Percentiles rank a stretch among this genome's conserved stretches.
Evolutionary conservation across 345 rosid genomes (phyloP).

Genomic region (Salix koriyanagi): DNA sequence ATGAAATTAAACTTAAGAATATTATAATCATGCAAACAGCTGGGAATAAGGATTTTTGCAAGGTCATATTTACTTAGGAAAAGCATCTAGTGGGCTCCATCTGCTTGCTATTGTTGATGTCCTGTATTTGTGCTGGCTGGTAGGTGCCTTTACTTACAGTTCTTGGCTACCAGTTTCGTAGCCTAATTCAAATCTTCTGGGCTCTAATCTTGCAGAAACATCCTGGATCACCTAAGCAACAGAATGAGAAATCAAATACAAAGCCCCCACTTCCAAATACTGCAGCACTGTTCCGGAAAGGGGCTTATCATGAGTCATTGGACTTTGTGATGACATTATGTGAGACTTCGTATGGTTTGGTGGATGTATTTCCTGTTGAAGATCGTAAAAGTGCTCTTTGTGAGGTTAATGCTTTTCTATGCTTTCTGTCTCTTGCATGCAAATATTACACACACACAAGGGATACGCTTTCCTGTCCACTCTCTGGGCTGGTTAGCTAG

Average conservation of each 20-base stretch:
- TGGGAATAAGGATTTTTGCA: neutral
- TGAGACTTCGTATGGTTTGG: conserved; percentile 91
- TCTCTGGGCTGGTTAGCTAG: neutral
- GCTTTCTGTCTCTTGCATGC: neutral
- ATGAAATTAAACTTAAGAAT: neutral
- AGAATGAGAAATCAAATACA: conserved; percentile 53
- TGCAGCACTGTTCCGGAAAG: conserved; percentile 78
- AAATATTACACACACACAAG: neutral
- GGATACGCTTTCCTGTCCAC: neutral
- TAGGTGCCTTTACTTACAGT: neutral
- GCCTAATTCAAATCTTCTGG: neutral
- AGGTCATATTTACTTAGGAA: neutral
- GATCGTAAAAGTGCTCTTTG: conserved; percentile 89
- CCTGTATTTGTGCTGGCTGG: neutral
- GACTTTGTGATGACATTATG: conserved; percentile 88
- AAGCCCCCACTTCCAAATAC: conserved; percentile 82
- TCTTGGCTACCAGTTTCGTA: neutral
- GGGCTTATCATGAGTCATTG: conserved; percentile 88
- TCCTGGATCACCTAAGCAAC: conserved; percentile 85
- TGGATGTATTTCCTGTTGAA: conserved; percentile 95
- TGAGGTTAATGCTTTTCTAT: conserved; percentile 52
- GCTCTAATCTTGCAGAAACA: conserved; percentile 51
- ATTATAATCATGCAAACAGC: neutral
- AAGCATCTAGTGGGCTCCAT: neutral
- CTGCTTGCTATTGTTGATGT: neutral